phyloP scores from a whole-genome alignment of 164 flowering plant genomes.

The Annona cherimola region DNA sequence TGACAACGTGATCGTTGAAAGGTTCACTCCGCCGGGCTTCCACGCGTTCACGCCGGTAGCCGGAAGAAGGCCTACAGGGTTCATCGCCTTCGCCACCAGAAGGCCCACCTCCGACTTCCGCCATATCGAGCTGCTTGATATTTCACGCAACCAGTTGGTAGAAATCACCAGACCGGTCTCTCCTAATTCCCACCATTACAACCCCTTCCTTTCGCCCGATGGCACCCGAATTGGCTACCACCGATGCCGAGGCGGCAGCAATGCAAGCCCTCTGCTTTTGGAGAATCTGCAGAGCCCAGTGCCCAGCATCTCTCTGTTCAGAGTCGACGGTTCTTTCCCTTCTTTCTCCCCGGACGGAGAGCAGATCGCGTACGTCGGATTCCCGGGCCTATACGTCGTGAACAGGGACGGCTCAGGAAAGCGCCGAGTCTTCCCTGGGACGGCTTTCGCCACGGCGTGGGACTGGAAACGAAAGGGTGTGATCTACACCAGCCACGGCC shows the following conservation, averaged over 20 bases:
- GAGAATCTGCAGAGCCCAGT: constrained; percentile 50
- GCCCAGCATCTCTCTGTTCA: constrained; percentile 44
- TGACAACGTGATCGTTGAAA: constrained; percentile 38
- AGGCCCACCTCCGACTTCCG: constrained; percentile 59
- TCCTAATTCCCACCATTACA: constrained; percentile 64
- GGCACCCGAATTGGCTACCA: constrained; percentile 67
- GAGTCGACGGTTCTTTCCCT: constrained; percentile 80
- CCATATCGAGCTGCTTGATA: constrained; percentile 68
- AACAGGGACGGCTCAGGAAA: constrained; percentile 64
- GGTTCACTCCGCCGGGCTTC: constrained; percentile 83
- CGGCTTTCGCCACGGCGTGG: constrained; percentile 75
- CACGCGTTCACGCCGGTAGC: constrained; percentile 94
- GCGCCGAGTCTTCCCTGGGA: constrained; percentile 31
- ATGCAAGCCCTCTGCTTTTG: constrained; percentile 30
- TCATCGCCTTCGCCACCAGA: constrained; percentile 77
- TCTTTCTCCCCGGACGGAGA: constrained; percentile 77
- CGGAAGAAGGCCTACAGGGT: constrained; percentile 34
- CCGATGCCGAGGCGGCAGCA: constrained; percentile 43
- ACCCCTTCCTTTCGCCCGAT: constrained; percentile 78
- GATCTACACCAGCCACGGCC: constrained; percentile 70
- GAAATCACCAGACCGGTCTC: constrained; percentile 52
- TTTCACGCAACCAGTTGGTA: constrained; percentile 33
- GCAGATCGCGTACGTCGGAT: constrained; percentile 53
- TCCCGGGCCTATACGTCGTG: constrained; percentile 69
- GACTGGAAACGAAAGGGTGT: constrained; percentile 63